phyloP scores from a whole-genome alignment of 176 grass and related monocot species.

The Aegilops umbellulata region DNA sequence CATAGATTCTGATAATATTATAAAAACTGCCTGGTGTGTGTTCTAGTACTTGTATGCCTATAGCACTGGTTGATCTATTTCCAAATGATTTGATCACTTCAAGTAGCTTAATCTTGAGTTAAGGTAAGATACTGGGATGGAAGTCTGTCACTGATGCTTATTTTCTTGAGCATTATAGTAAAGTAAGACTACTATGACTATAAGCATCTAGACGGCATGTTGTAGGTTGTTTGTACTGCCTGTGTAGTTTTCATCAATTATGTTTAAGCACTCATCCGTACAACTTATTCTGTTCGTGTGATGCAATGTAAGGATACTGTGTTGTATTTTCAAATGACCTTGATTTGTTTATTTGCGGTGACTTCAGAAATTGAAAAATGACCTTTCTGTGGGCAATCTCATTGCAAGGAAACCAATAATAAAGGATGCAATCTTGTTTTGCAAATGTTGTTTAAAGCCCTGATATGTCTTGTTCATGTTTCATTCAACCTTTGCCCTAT shows the following conservation, averaged over 20 bases:
- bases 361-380: constrained; percentile 14
- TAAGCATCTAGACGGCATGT: not conserved
- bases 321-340: constrained; percentile 1
- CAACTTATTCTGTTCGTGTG: not conserved
- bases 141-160: not conserved
- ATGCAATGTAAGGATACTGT: not conserved
- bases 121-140: not conserved
- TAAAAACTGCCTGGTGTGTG: not conserved
- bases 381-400: not conserved
- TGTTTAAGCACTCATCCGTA: constrained; percentile 7
- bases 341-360: not conserved
- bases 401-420: not conserved
- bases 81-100: not conserved
- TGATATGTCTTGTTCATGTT: constrained; percentile 16
- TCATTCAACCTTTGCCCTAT: not conserved
- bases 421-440: not conserved
- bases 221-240: constrained; percentile 18
- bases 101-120: not conserved
- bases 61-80: not conserved
- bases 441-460: not conserved
- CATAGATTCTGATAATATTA: not conserved
- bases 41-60: constrained; percentile 20
- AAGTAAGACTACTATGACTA: constrained; percentile 15
- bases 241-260: not conserved
- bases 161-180: constrained; percentile 4